phyloP scores from a whole-genome alignment of 129 eudicot genomes.

The Glebionis coronaria region DNA sequence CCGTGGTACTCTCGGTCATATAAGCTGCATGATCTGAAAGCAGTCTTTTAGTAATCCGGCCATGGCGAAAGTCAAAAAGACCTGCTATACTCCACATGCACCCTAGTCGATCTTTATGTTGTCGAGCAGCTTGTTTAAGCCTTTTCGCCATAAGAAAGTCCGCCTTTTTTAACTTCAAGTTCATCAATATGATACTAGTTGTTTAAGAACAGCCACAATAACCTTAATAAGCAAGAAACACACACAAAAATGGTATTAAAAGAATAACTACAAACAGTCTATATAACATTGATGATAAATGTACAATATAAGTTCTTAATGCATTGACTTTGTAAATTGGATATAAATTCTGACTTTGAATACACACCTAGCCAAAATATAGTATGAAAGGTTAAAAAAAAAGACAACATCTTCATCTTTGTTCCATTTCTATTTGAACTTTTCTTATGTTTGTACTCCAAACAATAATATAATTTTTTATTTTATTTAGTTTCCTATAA shows the following conservation, averaged over 20 bases:
- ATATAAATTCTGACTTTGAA: too few species aligned
- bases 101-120: slow-evolving; percentile 63
- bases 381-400: slow-evolving; percentile 12
- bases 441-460: too few species aligned
- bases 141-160: slow-evolving; percentile 56
- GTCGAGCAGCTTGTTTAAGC: slow-evolving; percentile 38
- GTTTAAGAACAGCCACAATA: not conserved
- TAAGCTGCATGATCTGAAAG: slow-evolving; percentile 44
- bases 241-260: too few species aligned
- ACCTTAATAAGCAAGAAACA: slow-evolving; percentile 27
- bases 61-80: slow-evolving; percentile 73
- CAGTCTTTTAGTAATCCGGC: slow-evolving; percentile 54
- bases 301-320: too few species aligned
- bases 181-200: slow-evolving; percentile 12
- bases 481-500: too few species aligned
- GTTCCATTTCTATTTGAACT: too few species aligned
- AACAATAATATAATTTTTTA: too few species aligned
- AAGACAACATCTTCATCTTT: not conserved
- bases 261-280: too few species aligned
- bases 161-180: slow-evolving; percentile 15
- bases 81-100: slow-evolving; percentile 73
- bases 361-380: not conserved
- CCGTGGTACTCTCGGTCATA: slow-evolving; percentile 17
- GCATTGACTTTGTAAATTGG: too few species aligned
- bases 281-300: too few species aligned